Evolutionary conservation across 768 basidiomycete species (phyloP).

Genomic region (Mycena epipterygia): DNA sequence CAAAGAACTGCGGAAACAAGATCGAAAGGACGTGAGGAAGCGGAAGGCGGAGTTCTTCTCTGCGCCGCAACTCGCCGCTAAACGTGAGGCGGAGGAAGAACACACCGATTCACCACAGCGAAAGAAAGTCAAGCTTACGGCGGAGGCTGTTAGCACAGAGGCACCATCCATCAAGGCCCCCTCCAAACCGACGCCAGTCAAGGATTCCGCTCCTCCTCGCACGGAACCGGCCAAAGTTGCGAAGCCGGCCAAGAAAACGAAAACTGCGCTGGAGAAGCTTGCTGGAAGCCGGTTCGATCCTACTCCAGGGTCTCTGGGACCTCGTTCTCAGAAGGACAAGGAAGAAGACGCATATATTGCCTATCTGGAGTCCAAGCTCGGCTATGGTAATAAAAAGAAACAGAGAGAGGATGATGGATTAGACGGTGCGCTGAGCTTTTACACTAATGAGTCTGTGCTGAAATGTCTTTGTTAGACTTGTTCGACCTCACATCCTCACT

Average conservation of each 20-base stretch:
- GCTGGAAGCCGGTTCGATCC: slow-evolving; percentile 34
- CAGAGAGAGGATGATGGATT: slow-evolving; percentile 82
- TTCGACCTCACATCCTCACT: slow-evolving; percentile 65
- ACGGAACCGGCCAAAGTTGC: neutral
- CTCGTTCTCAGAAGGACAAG: slow-evolving; percentile 59
- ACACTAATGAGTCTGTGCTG: neutral
- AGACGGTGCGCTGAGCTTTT: slow-evolving; percentile 69
- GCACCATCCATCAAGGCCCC: neutral
- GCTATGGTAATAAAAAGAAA: slow-evolving; percentile 64
- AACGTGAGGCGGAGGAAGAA: slow-evolving; percentile 61
- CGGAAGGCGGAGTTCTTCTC: slow-evolving; percentile 74
- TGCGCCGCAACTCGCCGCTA: slow-evolving; percentile 31
- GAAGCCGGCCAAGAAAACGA: slow-evolving; percentile 33
- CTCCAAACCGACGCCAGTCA: slow-evolving; percentile 3
- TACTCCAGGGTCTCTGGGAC: slow-evolving; percentile 14
- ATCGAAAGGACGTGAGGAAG: slow-evolving; percentile 64
- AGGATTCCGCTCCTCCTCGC: no score
- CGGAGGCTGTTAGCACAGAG: neutral
- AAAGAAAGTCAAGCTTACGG: slow-evolving; percentile 61
- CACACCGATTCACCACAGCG: slow-evolving; percentile 59
- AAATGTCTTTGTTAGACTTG: slow-evolving; percentile 57
- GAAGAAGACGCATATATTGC: slow-evolving; percentile 91
- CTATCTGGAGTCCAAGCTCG: slow-evolving; percentile 84
- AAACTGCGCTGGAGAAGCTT: slow-evolving; percentile 53
- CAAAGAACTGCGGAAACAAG: slow-evolving; percentile 59